Base-by-base conservation (phyloP, 176 grass and related monocot genomes). In the Secale cereale region DNA sequence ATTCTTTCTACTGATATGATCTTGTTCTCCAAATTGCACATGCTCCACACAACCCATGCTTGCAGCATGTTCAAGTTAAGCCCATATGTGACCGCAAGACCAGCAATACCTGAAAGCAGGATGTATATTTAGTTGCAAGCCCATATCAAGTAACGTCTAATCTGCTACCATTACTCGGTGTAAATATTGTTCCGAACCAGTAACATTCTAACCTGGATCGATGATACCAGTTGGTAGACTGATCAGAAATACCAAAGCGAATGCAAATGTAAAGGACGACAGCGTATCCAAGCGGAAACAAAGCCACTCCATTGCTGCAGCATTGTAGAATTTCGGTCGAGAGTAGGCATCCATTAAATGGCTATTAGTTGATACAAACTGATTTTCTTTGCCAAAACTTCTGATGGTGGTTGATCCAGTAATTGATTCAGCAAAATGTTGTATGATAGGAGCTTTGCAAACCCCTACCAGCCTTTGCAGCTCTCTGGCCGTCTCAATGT, bases 1-100 rank as follows among this genome's bases (percentile, higher is more conserved):
- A 98, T 93, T 81, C 95, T 86, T 80, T 98, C 95, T 35, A 98
- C 95, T 43, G 92, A 98, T 85, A 98, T 94, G 46, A 98, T 93
- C 33, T 78, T 85, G 85, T 98, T 98, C 76, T 95, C 92, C 31
- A 95, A 79, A 84, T 26, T 90, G 64, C 96, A 98, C 86, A 95
- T 35, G 87, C 57, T 83, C 93, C 93, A 92, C 65, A 98, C 80
- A 78, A 98, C 85, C 87, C 85, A 92, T 57, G 86, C 45, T 90
- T 93, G 96, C 46, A 93, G 56, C 83, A 83, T 90, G 73, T 95
- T 98, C 86, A 98, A 77, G 84, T 90, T 95, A 85, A 98, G 91
- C 16, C 95, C 95, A 57, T 95, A 93, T 85, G 91, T 98, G 41
- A 98, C 91, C 17, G 93, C 91, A 74, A 98, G 91, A 75, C 93